Evolutionary conservation across 2,329 filamentous ascomycete genomes (phyloP).

Genomic region (Neofusicoccum umdonicola): DNA sequence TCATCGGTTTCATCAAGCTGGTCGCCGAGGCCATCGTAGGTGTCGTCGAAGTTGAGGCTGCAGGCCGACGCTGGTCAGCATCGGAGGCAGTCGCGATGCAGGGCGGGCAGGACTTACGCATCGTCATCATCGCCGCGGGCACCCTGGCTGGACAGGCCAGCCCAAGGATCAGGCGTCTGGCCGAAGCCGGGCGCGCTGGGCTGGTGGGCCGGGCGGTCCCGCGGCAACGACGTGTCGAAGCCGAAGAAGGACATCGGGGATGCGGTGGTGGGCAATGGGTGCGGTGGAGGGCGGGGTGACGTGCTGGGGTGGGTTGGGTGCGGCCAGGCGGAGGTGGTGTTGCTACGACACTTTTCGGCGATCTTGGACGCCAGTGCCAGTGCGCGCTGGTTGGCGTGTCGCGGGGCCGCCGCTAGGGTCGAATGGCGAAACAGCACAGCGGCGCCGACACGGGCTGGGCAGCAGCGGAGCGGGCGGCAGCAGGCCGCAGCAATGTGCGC

Average conservation of each 20-base stretch:
- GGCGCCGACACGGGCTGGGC: conserved; percentile 22
- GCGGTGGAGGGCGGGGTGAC: conserved; percentile 19
- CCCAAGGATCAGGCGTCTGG: conserved; percentile 81
- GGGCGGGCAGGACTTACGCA: conserved; percentile 44
- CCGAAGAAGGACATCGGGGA: conserved; percentile 83
- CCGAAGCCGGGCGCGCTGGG: conserved; percentile 75
- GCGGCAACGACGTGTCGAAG: conserved; percentile 69
- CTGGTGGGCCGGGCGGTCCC: conserved; percentile 61
- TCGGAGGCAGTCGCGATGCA: conserved; percentile 39
- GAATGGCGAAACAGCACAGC: conserved; percentile 14
- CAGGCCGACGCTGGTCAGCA: conserved; percentile 29
- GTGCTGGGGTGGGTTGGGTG: conserved; percentile 8
- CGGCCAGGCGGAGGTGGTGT: conserved; percentile 2
- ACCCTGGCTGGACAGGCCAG: conserved; percentile 64
- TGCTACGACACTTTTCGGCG: conserved; percentile 13
- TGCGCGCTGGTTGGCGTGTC: conserved; percentile 1
- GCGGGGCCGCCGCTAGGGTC: conserved; percentile 29
- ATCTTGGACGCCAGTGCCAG: conserved; percentile 28
- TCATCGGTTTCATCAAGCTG: conserved; percentile 89
- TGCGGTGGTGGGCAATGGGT: conserved; percentile 22
- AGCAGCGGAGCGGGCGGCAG: not conserved
- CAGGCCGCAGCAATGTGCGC: no score
- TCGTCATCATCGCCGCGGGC: conserved; percentile 59
- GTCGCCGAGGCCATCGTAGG: conserved; percentile 91
- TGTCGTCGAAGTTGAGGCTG: conserved; percentile 89